phyloP scores from a whole-genome alignment of 257 asterid species.

The Catharanthus roseus region DNA sequence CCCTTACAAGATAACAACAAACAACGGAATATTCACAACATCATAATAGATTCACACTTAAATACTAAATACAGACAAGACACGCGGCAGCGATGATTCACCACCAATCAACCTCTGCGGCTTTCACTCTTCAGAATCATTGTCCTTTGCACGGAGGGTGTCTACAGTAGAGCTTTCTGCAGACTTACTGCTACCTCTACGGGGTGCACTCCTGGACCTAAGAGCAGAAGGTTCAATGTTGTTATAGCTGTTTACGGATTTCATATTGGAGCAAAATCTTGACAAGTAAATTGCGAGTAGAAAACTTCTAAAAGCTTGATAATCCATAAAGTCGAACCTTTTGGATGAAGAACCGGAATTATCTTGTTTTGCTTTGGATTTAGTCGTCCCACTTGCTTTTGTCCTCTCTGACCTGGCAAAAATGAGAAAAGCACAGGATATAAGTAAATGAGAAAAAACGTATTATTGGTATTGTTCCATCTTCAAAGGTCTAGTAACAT shows the following conservation, averaged over 20 bases:
- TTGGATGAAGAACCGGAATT: constrained; percentile 10
- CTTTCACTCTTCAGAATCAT: background rate
- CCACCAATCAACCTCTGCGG: background rate
- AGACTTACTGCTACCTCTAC: constrained; percentile 1
- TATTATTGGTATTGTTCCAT: background rate
- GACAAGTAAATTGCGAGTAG: background rate
- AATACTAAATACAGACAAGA: background rate
- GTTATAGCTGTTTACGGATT: background rate
- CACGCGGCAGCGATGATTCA: no score
- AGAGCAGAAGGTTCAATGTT: constrained; percentile 3
- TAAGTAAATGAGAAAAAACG: background rate
- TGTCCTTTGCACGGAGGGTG: background rate
- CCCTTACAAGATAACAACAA: no score
- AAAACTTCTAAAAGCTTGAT: background rate
- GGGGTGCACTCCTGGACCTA: constrained; percentile 5
- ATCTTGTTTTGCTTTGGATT: background rate
- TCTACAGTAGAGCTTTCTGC: background rate
- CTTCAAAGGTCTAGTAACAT: background rate
- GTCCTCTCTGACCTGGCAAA: constrained; percentile 5
- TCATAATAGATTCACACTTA: background rate
- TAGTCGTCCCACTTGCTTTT: background rate
- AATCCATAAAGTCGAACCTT: constrained; percentile 7
- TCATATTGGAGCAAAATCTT: background rate
- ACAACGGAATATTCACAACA: background rate
- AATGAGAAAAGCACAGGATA: background rate